Evolutionary conservation across 768 basidiomycete species (phyloP).

Genomic region (Mycena floridula): DNA sequence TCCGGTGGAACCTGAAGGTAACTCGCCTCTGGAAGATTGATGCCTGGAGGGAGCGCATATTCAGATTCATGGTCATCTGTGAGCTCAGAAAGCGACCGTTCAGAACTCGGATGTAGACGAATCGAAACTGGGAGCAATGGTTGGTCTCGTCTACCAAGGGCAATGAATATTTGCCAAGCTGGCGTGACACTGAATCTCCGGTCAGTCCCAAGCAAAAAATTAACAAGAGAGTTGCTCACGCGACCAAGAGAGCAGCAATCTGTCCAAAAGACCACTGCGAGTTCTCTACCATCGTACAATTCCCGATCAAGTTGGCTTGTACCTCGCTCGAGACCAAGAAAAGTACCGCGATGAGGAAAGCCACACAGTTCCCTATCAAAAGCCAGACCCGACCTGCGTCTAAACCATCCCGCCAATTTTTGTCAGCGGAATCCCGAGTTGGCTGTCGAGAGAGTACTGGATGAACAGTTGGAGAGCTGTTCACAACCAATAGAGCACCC

Average conservation of each 20-base stretch:
- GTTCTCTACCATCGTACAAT: background rate
- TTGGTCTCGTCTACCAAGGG: background rate
- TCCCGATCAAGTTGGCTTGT: background rate
- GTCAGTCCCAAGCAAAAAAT: no score
- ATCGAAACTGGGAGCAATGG: background rate
- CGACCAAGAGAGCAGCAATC: background rate
- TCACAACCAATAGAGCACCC: slow-evolving; percentile 4
- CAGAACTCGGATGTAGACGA: background rate
- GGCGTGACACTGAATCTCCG: background rate
- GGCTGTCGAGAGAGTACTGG: background rate
- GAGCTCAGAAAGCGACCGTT: no score
- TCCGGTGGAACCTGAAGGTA: no score
- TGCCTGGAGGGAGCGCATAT: no score
- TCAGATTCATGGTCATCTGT: no score
- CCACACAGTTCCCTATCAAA: background rate
- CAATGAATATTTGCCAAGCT: background rate
- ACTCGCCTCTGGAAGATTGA: no score
- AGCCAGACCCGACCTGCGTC: background rate
- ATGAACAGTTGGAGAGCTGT: background rate
- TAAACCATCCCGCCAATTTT: background rate
- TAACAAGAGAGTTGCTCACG: background rate
- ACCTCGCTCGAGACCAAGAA: background rate
- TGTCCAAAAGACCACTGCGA: background rate
- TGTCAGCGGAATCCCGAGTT: background rate
- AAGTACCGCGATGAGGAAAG: background rate